Percentiles rank a stretch among this genome's conserved stretches.
These are phyloP conservation scores for Mesotaenium endlicherianum DNA, from an alignment of 139 green algal species.

Conservation along the genomic window DNA sequence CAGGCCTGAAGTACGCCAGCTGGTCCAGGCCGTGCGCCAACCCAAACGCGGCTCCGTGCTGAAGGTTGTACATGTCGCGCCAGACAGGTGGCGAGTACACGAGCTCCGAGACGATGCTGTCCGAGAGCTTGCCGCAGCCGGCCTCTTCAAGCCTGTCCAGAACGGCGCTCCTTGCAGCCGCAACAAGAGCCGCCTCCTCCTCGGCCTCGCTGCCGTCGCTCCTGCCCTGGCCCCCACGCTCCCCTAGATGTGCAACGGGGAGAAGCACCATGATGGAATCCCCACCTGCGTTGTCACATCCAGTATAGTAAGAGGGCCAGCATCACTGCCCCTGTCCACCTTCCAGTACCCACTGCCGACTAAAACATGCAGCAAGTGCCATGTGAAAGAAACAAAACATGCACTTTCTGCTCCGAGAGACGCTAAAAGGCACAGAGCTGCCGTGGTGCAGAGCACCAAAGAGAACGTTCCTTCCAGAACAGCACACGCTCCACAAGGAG, in stretches of 20 bases:
- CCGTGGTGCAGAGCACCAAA: neutral
- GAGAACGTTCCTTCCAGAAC: neutral
- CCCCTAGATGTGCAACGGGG: conserved; percentile 62
- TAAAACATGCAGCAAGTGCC: neutral
- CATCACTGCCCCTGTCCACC: neutral
- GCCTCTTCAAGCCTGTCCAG: conserved; percentile 58
- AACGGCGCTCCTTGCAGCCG: conserved; percentile 59
- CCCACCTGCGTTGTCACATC: neutral
- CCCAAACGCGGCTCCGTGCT: conserved; percentile 81
- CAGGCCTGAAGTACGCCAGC: conserved; percentile 71
- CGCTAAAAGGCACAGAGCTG: neutral
- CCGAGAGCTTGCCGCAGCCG: conserved; percentile 59
- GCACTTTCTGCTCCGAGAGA: neutral
- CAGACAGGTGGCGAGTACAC: conserved; percentile 48
- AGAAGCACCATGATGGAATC: conserved; percentile 45
- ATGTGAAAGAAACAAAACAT: neutral
- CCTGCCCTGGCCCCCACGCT: conserved; percentile 46
- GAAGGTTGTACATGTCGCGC: conserved; percentile 63
- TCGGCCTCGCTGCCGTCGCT: too few species aligned
- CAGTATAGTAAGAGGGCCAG: neutral
- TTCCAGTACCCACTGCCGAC: neutral
- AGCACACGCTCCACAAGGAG: neutral
- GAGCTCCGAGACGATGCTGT: conserved; percentile 64
- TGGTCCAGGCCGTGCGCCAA: conserved; percentile 77
- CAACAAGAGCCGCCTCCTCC: conserved; percentile 54